Percentiles rank a stretch among this genome's conserved stretches.
Evolutionary conservation across 1,139 yeast species (phyloP).

Genomic region (Debaryomyces nepalensis): DNA sequence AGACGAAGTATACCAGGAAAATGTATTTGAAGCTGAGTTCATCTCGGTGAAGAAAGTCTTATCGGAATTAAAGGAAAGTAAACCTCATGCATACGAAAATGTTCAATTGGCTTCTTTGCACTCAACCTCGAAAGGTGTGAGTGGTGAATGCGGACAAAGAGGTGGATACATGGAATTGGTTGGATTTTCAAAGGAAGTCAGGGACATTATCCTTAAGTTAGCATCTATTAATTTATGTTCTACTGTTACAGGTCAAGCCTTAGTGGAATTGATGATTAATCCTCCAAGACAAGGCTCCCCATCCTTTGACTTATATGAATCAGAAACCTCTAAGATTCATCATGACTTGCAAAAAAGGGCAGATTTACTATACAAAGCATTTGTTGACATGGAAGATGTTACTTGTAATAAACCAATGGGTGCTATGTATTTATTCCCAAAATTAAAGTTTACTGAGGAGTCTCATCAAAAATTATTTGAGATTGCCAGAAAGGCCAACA

Average conservation of each 20-base stretch:
- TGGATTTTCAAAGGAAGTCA: constrained; percentile 75
- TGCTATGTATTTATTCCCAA: constrained; percentile 96
- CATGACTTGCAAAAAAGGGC: constrained; percentile 69
- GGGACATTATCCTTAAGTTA: constrained; percentile 74
- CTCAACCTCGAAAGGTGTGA: constrained; percentile 94
- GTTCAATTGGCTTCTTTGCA: constrained; percentile 93
- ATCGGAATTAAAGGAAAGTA: constrained; percentile 57
- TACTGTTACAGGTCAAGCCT: constrained; percentile 91
- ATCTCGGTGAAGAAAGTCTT: constrained; percentile 72
- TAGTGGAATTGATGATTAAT: constrained; percentile 89
- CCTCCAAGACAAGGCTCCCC: constrained; percentile 83
- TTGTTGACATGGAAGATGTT: constrained; percentile 76
- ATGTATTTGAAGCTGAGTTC: constrained; percentile 71
- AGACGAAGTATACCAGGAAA: constrained; percentile 98
- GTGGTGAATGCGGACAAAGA: constrained; percentile 99
- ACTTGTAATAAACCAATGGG: constrained; percentile 90
- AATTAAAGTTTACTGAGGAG: constrained; percentile 59
- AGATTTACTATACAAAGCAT: constrained; percentile 65
- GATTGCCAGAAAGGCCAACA: constrained; percentile 58
- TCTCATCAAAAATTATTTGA: constrained; percentile 56
- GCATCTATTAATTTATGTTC: constrained; percentile 93
- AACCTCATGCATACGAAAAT: constrained; percentile 59
- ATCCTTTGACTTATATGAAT: constrained; percentile 67
- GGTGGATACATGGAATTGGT: constrained; percentile 97
- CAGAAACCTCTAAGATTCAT: constrained; percentile 66